These are phyloP conservation scores for Arachis stenosperma DNA, from an alignment of 306 rosid genomes.

Conservation along the genomic window DNA sequence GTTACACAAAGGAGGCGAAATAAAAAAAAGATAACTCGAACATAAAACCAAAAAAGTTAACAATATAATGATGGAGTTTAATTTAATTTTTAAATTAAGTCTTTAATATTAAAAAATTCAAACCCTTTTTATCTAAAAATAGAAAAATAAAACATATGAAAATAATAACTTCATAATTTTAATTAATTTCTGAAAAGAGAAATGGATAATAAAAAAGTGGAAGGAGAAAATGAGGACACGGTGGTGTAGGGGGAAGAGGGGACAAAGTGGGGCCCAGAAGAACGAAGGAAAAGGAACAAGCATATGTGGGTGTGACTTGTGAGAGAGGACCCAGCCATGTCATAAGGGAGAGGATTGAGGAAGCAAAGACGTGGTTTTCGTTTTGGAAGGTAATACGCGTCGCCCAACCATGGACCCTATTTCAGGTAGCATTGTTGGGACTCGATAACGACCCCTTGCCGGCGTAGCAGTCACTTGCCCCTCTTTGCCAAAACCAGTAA, in stretches of 20 bases:
- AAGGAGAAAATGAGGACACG: conserved; percentile 12
- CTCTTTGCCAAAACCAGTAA: neutral
- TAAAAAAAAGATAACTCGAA: neutral
- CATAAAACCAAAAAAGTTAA: neutral
- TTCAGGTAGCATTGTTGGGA: conserved; percentile 47
- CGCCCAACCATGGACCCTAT: conserved; percentile 43
- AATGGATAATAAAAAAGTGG: neutral
- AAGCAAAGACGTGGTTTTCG: conserved; percentile 43
- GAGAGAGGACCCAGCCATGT: conserved; percentile 40
- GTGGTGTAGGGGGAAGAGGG: conserved; percentile 46
- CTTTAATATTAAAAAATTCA: too few relatives aligned
- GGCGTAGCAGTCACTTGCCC: conserved; percentile 7
- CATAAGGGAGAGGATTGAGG: conserved; percentile 34
- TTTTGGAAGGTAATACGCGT: conserved; percentile 52
- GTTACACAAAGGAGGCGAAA: neutral
- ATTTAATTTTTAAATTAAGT: too few relatives aligned
- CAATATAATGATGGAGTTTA: neutral
- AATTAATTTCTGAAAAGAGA: neutral
- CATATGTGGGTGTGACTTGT: conserved; percentile 48
- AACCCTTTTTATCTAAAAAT: too few relatives aligned
- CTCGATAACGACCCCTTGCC: conserved; percentile 23
- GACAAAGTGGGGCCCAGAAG: conserved; percentile 43
- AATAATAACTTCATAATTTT: too few relatives aligned
- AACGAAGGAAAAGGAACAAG: conserved; percentile 47
- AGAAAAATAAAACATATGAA: too few relatives aligned